Conservation (phyloP, 1,139 yeast genomes). For the Hansenula sp. region DNA sequence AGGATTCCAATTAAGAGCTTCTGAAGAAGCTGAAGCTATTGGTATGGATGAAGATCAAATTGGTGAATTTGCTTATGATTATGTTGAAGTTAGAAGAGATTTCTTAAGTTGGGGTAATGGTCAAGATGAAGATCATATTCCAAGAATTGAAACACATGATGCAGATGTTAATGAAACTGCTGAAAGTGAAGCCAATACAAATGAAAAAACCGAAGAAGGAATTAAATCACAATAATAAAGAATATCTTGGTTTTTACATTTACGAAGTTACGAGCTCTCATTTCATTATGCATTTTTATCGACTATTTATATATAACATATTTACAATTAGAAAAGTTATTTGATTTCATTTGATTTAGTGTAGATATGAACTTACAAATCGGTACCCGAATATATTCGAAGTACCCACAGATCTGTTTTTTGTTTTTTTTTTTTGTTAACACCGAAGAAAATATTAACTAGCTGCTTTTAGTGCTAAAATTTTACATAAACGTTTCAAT, state of each 20-base stretch:
- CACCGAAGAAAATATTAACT: too few relatives aligned
- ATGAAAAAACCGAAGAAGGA: neutral
- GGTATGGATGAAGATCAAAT: constrained; percentile 97
- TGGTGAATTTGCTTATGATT: constrained; percentile 97
- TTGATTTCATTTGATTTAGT: too few relatives aligned
- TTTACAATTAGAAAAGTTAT: too few relatives aligned
- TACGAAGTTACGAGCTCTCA: neutral
- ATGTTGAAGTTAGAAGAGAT: constrained; percentile 94
- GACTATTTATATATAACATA: too few relatives aligned
- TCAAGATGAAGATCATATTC: constrained; percentile 7
- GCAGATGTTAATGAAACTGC: constrained; percentile 3
- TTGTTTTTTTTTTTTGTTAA: too few relatives aligned
- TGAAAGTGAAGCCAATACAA: constrained; percentile 2
- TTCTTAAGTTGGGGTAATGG: constrained; percentile 62
- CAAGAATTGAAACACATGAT: constrained; percentile 3
- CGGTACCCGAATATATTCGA: too few relatives aligned
- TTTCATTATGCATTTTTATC: too few relatives aligned
- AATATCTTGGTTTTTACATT: neutral
- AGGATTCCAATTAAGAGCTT: constrained; percentile 73
- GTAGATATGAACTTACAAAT: too few relatives aligned
- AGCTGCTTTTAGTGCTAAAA: too few relatives aligned
- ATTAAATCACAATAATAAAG: neutral
- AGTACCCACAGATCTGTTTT: too few relatives aligned
- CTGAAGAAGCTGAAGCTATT: constrained; percentile 77
- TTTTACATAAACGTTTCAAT: too few relatives aligned